Conservation (phyloP, 2,329 filamentous ascomycete genomes). For the Fusarium denticulatum region DNA sequence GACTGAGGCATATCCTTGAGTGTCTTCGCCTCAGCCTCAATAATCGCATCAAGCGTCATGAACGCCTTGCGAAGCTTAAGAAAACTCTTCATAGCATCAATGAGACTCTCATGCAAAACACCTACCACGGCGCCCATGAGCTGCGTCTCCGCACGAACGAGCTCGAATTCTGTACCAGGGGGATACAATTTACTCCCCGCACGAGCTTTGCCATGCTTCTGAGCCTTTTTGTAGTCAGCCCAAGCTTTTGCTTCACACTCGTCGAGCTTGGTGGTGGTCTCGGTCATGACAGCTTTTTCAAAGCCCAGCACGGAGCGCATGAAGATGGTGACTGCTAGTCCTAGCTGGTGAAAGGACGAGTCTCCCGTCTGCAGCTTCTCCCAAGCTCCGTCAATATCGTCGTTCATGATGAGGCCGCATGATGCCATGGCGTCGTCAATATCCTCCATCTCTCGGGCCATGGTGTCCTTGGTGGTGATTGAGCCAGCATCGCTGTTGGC, state of each 20-base stretch:
- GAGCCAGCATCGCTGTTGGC: slow-evolving; percentile 46
- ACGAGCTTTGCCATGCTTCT: slow-evolving; percentile 64
- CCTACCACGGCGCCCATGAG: slow-evolving; percentile 89
- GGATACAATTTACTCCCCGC: slow-evolving; percentile 70
- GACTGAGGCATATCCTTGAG: slow-evolving; percentile 35
- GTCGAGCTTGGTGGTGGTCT: slow-evolving; percentile 77
- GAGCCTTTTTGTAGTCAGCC: slow-evolving; percentile 78
- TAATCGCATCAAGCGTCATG: slow-evolving; percentile 80
- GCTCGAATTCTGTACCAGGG: slow-evolving; percentile 84
- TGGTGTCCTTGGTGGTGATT: slow-evolving; percentile 37
- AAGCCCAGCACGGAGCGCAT: slow-evolving; percentile 88
- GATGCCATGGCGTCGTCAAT: slow-evolving; percentile 71
- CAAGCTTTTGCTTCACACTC: slow-evolving; percentile 81
- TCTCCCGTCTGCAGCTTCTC: slow-evolving; percentile 73
- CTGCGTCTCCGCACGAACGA: slow-evolving; percentile 86
- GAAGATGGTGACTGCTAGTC: slow-evolving; percentile 83
- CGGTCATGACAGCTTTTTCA: slow-evolving; percentile 89
- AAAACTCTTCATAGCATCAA: slow-evolving; percentile 90
- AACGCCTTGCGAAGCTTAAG: slow-evolving; percentile 93
- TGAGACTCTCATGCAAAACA: slow-evolving; percentile 90
- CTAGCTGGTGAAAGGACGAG: slow-evolving; percentile 90
- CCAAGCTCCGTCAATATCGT: slow-evolving; percentile 89
- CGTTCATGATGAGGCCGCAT: slow-evolving; percentile 81
- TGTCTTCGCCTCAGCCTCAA: slow-evolving; percentile 74
- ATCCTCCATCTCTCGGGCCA: slow-evolving; percentile 60